phyloP scores from a whole-genome alignment of 805 yeast genomes.

The Cephaloascus fragrans region DNA sequence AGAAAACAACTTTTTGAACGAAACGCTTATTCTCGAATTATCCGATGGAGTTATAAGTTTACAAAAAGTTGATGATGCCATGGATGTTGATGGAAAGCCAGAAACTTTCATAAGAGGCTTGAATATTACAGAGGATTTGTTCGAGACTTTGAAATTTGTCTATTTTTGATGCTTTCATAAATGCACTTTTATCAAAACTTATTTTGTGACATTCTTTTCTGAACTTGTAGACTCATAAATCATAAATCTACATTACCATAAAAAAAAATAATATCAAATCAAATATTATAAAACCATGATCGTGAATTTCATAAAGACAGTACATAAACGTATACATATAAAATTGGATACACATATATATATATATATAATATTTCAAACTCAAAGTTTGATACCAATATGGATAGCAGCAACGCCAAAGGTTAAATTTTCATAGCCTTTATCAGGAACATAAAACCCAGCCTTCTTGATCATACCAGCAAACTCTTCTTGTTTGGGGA shows the following conservation, averaged over 20 bases:
- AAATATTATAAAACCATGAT: too few species aligned
- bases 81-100: not conserved
- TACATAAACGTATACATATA: too few species aligned
- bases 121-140: not conserved
- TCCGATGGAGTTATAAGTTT: not conserved
- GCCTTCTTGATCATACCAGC: slow-evolving; percentile 89
- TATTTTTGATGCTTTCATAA: not conserved
- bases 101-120: not conserved
- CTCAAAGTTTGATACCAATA: slow-evolving; percentile 82
- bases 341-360: too few species aligned
- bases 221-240: too few species aligned
- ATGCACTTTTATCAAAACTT: not conserved
- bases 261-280: too few species aligned
- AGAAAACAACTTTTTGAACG: not conserved
- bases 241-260: too few species aligned
- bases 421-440: slow-evolving; percentile 89
- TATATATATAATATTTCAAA: too few species aligned
- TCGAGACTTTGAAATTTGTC: not conserved
- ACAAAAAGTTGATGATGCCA: not conserved
- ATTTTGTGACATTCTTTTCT: too few species aligned
- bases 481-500: slow-evolving; percentile 89
- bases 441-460: slow-evolving; percentile 79
- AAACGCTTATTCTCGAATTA: not conserved
- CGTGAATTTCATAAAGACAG: too few species aligned
- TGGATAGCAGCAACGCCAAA: slow-evolving; percentile 96